phyloP scores from a whole-genome alignment of 2,329 filamentous ascomycete species.

The Botrytis galanthina region DNA sequence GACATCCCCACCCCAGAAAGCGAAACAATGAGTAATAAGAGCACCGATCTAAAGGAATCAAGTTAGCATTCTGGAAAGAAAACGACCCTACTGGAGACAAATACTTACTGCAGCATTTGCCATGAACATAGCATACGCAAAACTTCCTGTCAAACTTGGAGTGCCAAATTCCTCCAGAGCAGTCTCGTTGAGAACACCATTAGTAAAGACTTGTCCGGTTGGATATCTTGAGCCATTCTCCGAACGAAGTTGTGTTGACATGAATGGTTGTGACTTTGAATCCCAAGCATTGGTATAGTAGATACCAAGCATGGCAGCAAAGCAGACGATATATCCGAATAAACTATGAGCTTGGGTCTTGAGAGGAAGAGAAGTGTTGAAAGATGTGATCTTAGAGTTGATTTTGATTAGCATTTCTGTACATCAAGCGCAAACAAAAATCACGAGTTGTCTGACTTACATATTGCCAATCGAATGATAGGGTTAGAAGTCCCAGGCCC shows the following conservation, averaged over 20 bases:
- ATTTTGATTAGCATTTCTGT: conserved; percentile 12
- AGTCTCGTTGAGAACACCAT: conserved; percentile 44
- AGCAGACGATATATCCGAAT: conserved; percentile 49
- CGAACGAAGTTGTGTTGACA: conserved; percentile 44
- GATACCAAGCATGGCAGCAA: conserved; percentile 47
- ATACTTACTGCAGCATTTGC: conserved; percentile 53
- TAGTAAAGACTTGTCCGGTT: conserved; percentile 42
- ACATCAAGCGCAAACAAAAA: background rate
- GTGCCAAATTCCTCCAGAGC: conserved; percentile 46
- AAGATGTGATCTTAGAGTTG: conserved; percentile 49
- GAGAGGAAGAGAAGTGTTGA: conserved; percentile 52
- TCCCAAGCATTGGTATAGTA: conserved; percentile 47
- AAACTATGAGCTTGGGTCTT: conserved; percentile 49
- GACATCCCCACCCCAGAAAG: conserved; percentile 58
- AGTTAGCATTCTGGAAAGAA: conserved; percentile 5
- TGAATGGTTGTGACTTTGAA: conserved; percentile 43
- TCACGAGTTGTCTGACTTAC: conserved; percentile 38
- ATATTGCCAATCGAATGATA: conserved; percentile 48
- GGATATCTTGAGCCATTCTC: conserved; percentile 44
- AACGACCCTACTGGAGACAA: background rate
- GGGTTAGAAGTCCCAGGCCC: conserved; percentile 44
- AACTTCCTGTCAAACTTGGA: conserved; percentile 49
- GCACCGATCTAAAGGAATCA: conserved; percentile 50
- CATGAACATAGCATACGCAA: conserved; percentile 55
- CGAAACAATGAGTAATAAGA: conserved; percentile 49